A percentile compares a stretch with the other conserved stretches of the same genome.
phyloP scores from a whole-genome alignment of 2,329 filamentous ascomycete species.

The Teratosphaeria epicoccoides region DNA sequence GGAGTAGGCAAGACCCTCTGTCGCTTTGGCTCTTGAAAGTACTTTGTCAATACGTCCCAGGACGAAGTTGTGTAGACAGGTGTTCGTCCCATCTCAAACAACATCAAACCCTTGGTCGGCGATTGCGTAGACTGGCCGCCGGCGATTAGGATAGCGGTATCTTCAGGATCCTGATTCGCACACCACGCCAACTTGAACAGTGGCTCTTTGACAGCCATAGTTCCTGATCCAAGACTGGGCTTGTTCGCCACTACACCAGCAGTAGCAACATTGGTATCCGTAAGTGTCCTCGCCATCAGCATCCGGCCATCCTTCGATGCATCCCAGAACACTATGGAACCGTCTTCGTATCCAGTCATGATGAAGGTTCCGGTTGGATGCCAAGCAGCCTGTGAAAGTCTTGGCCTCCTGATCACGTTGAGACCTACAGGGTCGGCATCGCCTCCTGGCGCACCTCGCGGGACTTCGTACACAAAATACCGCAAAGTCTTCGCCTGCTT shows the following conservation, averaged over 20 bases:
- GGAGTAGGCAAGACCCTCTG: slow-evolving; percentile 65
- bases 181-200: slow-evolving; percentile 81
- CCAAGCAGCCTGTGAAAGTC: slow-evolving; percentile 76
- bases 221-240: slow-evolving; percentile 29
- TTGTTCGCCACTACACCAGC: slow-evolving; percentile 31
- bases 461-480: slow-evolving; percentile 75
- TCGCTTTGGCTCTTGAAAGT: slow-evolving; percentile 66
- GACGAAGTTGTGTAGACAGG: slow-evolving; percentile 85
- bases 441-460: slow-evolving; percentile 71
- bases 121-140: slow-evolving; percentile 63
- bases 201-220: slow-evolving; percentile 56
- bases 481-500: slow-evolving; percentile 73
- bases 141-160: slow-evolving; percentile 77
- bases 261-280: slow-evolving; percentile 62
- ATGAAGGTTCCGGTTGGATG: slow-evolving; percentile 90
- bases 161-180: slow-evolving; percentile 83
- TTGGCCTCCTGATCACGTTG: slow-evolving; percentile 56
- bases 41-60: slow-evolving; percentile 70
- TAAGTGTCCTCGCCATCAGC: slow-evolving; percentile 71
- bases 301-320: slow-evolving; percentile 64
- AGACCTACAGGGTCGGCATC: slow-evolving; percentile 54
- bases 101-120: slow-evolving; percentile 66
- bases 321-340: slow-evolving; percentile 90
- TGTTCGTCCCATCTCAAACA: slow-evolving; percentile 79
- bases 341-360: slow-evolving; percentile 78